Evolutionary conservation across 441 rosid genomes (phyloP).

Genomic region (Pelargonium citronellum): DNA sequence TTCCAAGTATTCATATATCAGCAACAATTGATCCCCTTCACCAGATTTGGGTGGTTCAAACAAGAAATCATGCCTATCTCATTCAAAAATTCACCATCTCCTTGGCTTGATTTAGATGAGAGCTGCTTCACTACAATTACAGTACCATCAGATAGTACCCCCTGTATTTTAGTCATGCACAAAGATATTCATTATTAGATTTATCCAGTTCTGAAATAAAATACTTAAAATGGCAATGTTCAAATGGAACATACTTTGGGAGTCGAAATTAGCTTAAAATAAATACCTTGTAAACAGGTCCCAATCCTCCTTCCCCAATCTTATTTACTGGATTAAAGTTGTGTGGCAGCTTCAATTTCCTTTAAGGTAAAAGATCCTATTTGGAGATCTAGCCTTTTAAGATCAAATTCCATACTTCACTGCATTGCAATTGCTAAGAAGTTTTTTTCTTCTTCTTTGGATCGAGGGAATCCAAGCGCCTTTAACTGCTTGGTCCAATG

Average conservation of each 20-base stretch:
- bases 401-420: constrained; percentile 1
- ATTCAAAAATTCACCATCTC: constrained; percentile 61
- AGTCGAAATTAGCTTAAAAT: background rate
- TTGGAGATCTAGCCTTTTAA: constrained; percentile 36
- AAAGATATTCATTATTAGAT: background rate
- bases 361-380: constrained; percentile 50
- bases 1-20: constrained; percentile 72
- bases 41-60: constrained; percentile 66
- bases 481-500: too few species aligned
- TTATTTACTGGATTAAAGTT: constrained; percentile 59
- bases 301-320: constrained; percentile 87
- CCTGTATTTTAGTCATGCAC: constrained; percentile 30
- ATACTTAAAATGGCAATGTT: too few species aligned
- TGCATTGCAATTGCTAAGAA: too few species aligned
- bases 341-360: constrained; percentile 59
- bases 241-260: background rate
- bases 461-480: too few species aligned
- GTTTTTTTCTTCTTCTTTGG: too few species aligned
- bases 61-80: constrained; percentile 64
- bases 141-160: constrained; percentile 46
- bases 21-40: constrained; percentile 55
- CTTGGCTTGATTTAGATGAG: constrained; percentile 62
- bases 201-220: too few species aligned
- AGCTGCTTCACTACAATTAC: constrained; percentile 66
- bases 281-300: constrained; percentile 69